Evolutionary conservation across 257 asterid species (phyloP).

Genomic region (Solanum pimpinellifolium): DNA sequence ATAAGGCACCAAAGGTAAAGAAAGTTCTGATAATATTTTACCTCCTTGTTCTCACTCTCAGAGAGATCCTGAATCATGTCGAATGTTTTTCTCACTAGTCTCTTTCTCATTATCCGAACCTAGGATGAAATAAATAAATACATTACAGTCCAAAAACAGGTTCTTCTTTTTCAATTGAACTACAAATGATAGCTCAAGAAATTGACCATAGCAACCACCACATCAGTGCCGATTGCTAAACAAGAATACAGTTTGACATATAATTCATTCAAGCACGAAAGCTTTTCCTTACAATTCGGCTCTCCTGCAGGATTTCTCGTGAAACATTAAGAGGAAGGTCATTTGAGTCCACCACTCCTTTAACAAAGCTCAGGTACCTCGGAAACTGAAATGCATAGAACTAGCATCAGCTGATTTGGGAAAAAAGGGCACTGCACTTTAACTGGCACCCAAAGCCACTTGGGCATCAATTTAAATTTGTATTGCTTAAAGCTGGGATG

Average conservation of each 20-base stretch:
- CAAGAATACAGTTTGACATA: neutral
- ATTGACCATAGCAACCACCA: neutral
- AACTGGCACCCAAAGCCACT: neutral
- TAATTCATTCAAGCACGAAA: neutral
- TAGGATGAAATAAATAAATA: slow-evolving; percentile 5
- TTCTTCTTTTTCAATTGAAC: neutral
- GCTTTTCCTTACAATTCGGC: slow-evolving; percentile 72
- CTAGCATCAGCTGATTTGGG: neutral
- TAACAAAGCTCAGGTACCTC: slow-evolving; percentile 95
- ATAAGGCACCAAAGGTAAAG: neutral
- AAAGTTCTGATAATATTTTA: neutral
- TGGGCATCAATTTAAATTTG: neutral
- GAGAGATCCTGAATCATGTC: slow-evolving; percentile 99
- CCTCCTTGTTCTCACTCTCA: slow-evolving; percentile 92
- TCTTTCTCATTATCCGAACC: slow-evolving; percentile 97
- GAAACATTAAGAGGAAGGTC: slow-evolving; percentile 99
- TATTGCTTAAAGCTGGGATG: neutral
- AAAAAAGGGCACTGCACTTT: neutral
- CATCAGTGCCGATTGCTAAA: neutral
- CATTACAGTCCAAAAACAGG: neutral
- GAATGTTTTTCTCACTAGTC: slow-evolving; percentile 92
- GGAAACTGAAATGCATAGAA: slow-evolving; percentile 61
- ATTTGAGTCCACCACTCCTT: slow-evolving; percentile 94
- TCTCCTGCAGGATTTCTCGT: slow-evolving; percentile 97
- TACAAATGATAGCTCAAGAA: neutral